Evolutionary conservation across 140 eudicot genomes (phyloP), one percentile per base, ranked within the genome.

Genomic region (Flaveria floridana): DNA sequence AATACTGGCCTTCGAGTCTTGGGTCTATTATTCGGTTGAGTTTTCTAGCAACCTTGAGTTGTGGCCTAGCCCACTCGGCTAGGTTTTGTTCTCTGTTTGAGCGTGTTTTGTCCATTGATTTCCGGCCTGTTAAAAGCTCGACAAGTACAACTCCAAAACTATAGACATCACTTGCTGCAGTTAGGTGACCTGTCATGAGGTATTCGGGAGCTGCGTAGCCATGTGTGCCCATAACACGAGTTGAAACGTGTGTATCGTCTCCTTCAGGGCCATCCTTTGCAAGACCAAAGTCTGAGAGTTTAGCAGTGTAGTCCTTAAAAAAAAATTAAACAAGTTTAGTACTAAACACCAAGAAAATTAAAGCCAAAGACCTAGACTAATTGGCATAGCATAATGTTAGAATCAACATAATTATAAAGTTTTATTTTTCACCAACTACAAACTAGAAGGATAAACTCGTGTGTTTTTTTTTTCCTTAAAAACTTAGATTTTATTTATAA

Each of bases 151-250:
- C 92, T 59, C 97, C 96, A 55, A 86, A 91, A 41, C 97, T 86
- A 55, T 84, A 91, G 7, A 91, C 97, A 46, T 91, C 97, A 52
- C 97, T 91, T 21, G 87, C 91, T 9, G 90, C 78, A 7, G 96
- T 91, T 57, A 91, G 69, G 65, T 88, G 97, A 18, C 97, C 95
- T 89, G 97, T 92, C 89, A 85, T 84, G 44, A 92, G 56, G 75
- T 93, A 93, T 70, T 93, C 98, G 10, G 98, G 98, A 19, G 95
- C 96, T 3, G 97, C 88, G 15, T 87, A 87, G 41, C 91, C 91
- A 2, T 87, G 83, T 57, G 91, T 87, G 53, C 91, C 91, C 90
- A 80, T 93, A 76, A 93, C 88, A 65, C 94, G 80, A 6, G 97
- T 90, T 0, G 97, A 79, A 42, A 93, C 97, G 76, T 93, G 97